Conservation (phyloP, 768 basidiomycete species). For the Inosperma sp. region DNA sequence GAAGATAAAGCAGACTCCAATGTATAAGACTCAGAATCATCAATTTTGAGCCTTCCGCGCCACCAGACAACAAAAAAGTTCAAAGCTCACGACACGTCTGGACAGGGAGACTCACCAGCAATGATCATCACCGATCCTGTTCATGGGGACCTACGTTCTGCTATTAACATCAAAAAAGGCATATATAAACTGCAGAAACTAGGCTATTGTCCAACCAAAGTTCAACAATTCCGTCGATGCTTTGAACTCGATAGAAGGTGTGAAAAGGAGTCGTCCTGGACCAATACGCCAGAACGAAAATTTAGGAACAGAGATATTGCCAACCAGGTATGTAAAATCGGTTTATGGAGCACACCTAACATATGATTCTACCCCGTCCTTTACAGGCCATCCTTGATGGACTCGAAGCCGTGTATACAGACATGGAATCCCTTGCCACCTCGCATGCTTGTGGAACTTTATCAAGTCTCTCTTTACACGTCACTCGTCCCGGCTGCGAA, state of each 20-base stretch:
- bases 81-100: background rate
- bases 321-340: background rate
- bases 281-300: no score
- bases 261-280: no score
- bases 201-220: background rate
- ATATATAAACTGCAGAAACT: background rate
- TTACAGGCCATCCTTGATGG: no score
- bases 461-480: no score
- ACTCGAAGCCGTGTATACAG: no score
- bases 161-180: background rate
- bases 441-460: no score
- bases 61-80: background rate
- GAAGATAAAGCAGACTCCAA: background rate
- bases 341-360: no score
- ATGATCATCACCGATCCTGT: slow-evolving; percentile 2
- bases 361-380: no score
- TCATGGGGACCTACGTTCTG: background rate
- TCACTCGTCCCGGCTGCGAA: no score
- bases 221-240: background rate
- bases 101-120: background rate
- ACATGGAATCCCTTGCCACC: no score
- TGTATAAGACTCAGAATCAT: no score
- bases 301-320: background rate
- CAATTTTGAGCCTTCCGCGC: background rate
- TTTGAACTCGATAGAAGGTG: background rate